Base-by-base conservation (phyloP, 2,329 filamentous ascomycete genomes). In the Cladosporium halotolerans region DNA sequence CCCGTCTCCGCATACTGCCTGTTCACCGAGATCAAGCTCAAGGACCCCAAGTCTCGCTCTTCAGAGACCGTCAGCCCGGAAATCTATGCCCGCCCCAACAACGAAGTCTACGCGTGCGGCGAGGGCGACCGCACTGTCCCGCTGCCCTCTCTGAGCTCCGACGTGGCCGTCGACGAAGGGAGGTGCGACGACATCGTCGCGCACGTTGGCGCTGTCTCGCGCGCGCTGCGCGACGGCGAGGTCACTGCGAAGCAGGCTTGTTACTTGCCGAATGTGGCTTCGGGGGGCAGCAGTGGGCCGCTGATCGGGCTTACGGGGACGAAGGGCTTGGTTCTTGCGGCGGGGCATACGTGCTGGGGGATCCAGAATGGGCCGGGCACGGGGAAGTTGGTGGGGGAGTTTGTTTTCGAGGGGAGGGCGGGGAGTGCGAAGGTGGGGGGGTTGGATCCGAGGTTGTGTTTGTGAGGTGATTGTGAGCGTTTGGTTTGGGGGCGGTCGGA, bases 301-400 rank as follows among this genome's bases (percentile, higher is more conserved):
- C 70, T 97, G 46, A 79, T 97, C 19, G 93, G 93, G 0, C 74
- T 78, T 50, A 91, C 90, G 7, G 79, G 80, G 2, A 81, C 85
- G 0, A 80, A 82, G 6, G 90, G 91, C 0, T 64, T 97, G 41
- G 85, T 86, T 68, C 76, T 97, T 55, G 93, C 93, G 0, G 80
- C 89, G 0, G 93, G 93, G 0, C 93, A 99, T 74, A 96, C 90
- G 1, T 97, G 92, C 73, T 99, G 93, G 93, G 93, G 93, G 0
- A 96, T 99, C 18, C 92, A 97, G 73, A 97, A 99, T 72, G 89
- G 84, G 0, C 91, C 92, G 1, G 93, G 80, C 1, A 97, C 92
- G 34, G 73, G 72, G 1, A 74, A 72, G 60, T 54, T 74, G 60
- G 63, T 77, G 47, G 69, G 65, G 59, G 74, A 77, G 63, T 65